These are phyloP conservation scores for Zasmidium citrigriseum DNA, from an alignment of 2,329 filamentous ascomycete genomes.

Conservation along the genomic window DNA sequence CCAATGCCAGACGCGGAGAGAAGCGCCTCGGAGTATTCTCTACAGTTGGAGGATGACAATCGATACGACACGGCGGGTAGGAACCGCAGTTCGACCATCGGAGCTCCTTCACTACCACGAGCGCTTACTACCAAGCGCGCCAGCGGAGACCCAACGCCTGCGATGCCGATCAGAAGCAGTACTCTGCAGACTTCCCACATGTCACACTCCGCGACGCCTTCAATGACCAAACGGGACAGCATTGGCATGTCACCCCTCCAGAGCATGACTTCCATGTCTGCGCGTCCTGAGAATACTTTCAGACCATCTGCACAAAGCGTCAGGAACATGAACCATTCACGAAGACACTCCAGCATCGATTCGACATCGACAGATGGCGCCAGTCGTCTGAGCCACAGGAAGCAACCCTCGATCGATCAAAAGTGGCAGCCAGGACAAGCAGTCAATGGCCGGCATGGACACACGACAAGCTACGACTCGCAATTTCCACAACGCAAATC, in stretches of 20 bases:
- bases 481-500: constrained; percentile 30
- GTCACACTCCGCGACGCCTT: constrained; percentile 30
- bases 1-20: constrained; percentile 41
- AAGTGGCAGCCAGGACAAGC: constrained; percentile 48
- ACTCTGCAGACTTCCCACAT: constrained; percentile 12
- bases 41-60: constrained; percentile 37
- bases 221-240: constrained; percentile 36
- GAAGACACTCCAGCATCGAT: constrained; percentile 86
- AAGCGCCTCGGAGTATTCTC: constrained; percentile 45
- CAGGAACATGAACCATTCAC: constrained; percentile 68
- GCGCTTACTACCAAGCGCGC: constrained; percentile 22
- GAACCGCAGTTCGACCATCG: constrained; percentile 48
- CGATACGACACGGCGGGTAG: constrained; percentile 45
- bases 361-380: constrained; percentile 49
- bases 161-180: constrained; percentile 12
- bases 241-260: constrained; percentile 32
- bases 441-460: constrained; percentile 22
- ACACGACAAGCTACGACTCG: constrained; percentile 26
- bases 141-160: constrained; percentile 14
- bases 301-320: constrained; percentile 39
- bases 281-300: constrained; percentile 31
- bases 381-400: constrained; percentile 48
- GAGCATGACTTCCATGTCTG: constrained; percentile 33
- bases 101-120: constrained; percentile 20
- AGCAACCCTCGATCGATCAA: constrained; percentile 60